A percentile compares a stretch with the other conserved stretches of the same genome.
These are phyloP conservation scores for Neophaeococcomyces mojaviensis DNA, from an alignment of 2,329 filamentous ascomycete genomes.

Conservation along the genomic window DNA sequence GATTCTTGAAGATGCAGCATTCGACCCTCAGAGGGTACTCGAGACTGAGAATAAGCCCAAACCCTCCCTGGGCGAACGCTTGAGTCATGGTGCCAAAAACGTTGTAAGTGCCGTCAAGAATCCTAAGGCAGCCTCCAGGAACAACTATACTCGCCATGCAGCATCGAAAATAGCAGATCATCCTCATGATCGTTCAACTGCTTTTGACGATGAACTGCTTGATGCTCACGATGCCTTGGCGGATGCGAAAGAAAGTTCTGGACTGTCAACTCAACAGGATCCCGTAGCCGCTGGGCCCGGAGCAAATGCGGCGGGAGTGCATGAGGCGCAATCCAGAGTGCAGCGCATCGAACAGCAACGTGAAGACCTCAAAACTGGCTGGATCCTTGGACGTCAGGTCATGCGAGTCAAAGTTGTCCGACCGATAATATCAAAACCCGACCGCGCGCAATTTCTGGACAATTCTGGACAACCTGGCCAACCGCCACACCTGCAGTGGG, in stretches of 20 bases:
- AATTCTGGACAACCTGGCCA: slow-evolving; percentile 20
- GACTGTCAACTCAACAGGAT: slow-evolving; percentile 9
- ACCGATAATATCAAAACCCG: slow-evolving; percentile 24
- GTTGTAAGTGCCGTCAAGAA: slow-evolving; percentile 18
- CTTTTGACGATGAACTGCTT: slow-evolving; percentile 29
- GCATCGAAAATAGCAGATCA: slow-evolving; percentile 27
- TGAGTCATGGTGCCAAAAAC: slow-evolving; percentile 14
- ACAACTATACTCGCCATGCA: slow-evolving; percentile 26
- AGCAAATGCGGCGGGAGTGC: slow-evolving; percentile 9
- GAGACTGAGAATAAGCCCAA: slow-evolving; percentile 16
- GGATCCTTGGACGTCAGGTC: slow-evolving; percentile 33
- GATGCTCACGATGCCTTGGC: slow-evolving; percentile 27
- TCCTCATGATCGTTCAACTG: slow-evolving; percentile 27
- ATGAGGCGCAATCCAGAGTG: slow-evolving; percentile 21
- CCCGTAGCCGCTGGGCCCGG: slow-evolving; percentile 6
- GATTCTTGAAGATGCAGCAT: slow-evolving; percentile 27
- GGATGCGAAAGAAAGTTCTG: slow-evolving; percentile 13
- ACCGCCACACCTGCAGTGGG: slow-evolving; percentile 26
- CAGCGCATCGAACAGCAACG: slow-evolving; percentile 28
- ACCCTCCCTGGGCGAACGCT: slow-evolving; percentile 16
- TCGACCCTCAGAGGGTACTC: slow-evolving; percentile 27
- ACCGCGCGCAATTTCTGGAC: slow-evolving; percentile 24
- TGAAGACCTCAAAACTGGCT: slow-evolving; percentile 31
- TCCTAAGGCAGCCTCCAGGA: slow-evolving; percentile 27
- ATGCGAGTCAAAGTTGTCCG: slow-evolving; percentile 30